phyloP scores from a whole-genome alignment of 352 stramenopile species.

The Phytopythium aichiense region DNA sequence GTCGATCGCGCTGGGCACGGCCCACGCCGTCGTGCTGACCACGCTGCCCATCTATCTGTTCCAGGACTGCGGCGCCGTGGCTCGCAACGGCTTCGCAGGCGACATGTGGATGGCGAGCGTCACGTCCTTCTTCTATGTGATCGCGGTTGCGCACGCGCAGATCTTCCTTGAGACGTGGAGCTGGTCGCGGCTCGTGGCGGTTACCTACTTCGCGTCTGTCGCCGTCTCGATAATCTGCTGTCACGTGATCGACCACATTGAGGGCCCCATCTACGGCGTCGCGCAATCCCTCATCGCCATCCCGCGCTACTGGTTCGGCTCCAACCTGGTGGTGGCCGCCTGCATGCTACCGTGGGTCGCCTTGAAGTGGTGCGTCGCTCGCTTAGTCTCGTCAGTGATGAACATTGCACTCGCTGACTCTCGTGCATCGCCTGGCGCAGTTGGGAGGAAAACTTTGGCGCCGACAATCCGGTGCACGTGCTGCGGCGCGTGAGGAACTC shows the following conservation, averaged over 20 bases:
- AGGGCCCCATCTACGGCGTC: constrained; percentile 38
- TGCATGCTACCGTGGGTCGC: constrained; percentile 66
- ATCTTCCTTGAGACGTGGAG: constrained; percentile 80
- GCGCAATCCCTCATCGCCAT: constrained; percentile 28
- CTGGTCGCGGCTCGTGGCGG: constrained; percentile 46
- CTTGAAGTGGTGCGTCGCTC: constrained; percentile 50
- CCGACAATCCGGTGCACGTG: constrained; percentile 70
- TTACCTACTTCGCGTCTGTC: constrained; percentile 47
- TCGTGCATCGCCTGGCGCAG: constrained; percentile 16
- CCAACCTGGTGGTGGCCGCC: constrained; percentile 30
- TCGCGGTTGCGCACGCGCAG: constrained; percentile 91
- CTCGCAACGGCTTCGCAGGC: constrained; percentile 28
- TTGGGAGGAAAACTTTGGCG: constrained; percentile 72
- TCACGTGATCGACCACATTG: constrained; percentile 52
- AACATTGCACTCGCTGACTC: background rate
- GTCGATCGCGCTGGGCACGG: constrained; percentile 34
- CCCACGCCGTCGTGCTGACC: constrained; percentile 59
- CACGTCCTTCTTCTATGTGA: constrained; percentile 91
- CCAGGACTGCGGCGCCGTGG: constrained; percentile 46
- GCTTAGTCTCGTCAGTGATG: background rate
- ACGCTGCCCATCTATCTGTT: constrained; percentile 51
- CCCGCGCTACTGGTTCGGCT: constrained; percentile 61
- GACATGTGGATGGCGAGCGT: constrained; percentile 90
- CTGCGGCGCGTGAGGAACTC: constrained; percentile 60
- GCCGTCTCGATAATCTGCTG: constrained; percentile 44